Evolutionary conservation across 768 basidiomycete genomes (phyloP).

Genomic region (Austroboletus festivus): DNA sequence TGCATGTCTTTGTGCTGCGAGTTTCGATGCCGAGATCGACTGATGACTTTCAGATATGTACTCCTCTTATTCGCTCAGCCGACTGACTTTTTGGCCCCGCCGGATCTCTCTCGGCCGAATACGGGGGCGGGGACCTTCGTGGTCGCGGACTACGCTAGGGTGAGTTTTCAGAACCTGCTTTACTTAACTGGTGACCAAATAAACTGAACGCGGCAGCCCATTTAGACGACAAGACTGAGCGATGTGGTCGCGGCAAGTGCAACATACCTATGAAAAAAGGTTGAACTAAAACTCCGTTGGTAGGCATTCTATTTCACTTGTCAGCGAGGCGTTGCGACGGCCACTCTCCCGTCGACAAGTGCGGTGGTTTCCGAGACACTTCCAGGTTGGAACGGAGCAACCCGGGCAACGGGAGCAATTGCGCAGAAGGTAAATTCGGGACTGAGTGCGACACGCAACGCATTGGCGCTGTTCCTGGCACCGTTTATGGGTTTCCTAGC

Average conservation of each 20-base stretch:
- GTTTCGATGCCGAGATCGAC: neutral
- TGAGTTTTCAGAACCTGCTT: slow-evolving; percentile 22
- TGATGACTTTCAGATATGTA: slow-evolving; percentile 50
- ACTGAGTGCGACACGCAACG: slow-evolving; percentile 17
- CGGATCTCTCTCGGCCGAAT: slow-evolving; percentile 48
- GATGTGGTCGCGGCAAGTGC: slow-evolving; percentile 55
- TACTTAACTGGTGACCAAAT: neutral
- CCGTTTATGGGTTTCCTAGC: slow-evolving; percentile 29
- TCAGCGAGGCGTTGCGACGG: slow-evolving; percentile 60
- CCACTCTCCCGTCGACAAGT: slow-evolving; percentile 54
- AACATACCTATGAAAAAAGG: neutral
- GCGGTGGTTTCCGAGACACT: slow-evolving; percentile 65
- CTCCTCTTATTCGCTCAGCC: slow-evolving; percentile 66
- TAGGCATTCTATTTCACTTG: slow-evolving; percentile 73
- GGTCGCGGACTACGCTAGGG: slow-evolving; percentile 56
- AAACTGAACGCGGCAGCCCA: neutral
- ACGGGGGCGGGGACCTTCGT: slow-evolving; percentile 54
- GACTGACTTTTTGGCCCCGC: slow-evolving; percentile 56
- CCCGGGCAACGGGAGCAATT: slow-evolving; percentile 10
- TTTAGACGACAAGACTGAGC: slow-evolving; percentile 54
- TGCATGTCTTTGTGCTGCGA: slow-evolving; percentile 3
- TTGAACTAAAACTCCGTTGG: slow-evolving; percentile 3
- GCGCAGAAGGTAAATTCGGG: slow-evolving; percentile 25
- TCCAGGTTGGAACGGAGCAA: slow-evolving; percentile 19
- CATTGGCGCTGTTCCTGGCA: slow-evolving; percentile 22